phyloP scores from a whole-genome alignment of 2,329 filamentous ascomycete species.

The Colletotrichum phormii region DNA sequence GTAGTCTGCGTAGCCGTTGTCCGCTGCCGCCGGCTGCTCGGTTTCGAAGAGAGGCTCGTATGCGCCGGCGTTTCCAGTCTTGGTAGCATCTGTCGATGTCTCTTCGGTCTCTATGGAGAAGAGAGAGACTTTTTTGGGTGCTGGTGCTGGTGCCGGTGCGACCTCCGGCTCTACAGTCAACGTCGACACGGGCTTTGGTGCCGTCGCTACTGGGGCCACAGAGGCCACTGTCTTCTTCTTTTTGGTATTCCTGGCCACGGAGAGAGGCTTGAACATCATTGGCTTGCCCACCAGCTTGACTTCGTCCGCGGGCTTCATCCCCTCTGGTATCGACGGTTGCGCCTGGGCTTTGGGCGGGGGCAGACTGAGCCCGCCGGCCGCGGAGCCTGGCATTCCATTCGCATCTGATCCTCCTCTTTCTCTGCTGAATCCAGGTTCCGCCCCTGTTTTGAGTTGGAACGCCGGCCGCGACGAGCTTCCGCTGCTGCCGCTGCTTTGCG shows the following conservation, averaged over 20 bases:
- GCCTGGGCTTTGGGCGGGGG: constrained; percentile 54
- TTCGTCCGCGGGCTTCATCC: constrained; percentile 70
- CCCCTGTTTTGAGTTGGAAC: constrained; percentile 83
- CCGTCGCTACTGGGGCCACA: constrained; percentile 33
- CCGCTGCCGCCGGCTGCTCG: constrained; percentile 39
- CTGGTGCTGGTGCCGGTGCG: constrained; percentile 39
- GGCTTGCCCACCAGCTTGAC: constrained; percentile 81
- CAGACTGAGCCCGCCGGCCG: constrained; percentile 46
- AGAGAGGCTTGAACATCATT: constrained; percentile 89
- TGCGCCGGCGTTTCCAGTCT: constrained; percentile 39
- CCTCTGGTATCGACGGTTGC: constrained; percentile 63
- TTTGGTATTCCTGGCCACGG: constrained; percentile 79
- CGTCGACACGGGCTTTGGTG: constrained; percentile 27
- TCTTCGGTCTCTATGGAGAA: constrained; percentile 70
- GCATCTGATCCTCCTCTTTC: constrained; percentile 66
- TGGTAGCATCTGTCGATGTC: constrained; percentile 35
- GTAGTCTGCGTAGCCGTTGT: constrained; percentile 47
- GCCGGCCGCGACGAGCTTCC: constrained; percentile 32
- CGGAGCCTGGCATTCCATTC: constrained; percentile 39
- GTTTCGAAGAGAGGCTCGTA: constrained; percentile 67
- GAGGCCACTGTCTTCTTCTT: constrained; percentile 72
- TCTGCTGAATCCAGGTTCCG: constrained; percentile 83
- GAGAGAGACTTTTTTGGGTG: constrained; percentile 71
- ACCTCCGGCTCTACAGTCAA: neutral
- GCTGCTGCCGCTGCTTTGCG: constrained; percentile 46